Base-by-base conservation (phyloP, 2,329 filamentous ascomycete genomes). In the Aureobasidium pullulans region DNA sequence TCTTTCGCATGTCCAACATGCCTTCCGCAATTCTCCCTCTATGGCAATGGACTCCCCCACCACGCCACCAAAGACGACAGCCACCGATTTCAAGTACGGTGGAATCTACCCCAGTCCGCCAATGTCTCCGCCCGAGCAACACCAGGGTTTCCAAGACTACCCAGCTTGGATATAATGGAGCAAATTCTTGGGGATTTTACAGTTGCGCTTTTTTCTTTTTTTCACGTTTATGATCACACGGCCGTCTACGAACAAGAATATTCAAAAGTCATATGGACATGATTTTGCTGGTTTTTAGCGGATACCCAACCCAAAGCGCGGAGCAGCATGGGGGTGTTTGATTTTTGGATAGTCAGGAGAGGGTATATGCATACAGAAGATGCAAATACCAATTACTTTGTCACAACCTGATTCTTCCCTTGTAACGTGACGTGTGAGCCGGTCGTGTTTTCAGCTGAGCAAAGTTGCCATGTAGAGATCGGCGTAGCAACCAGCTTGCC, bases 41-140 rank as follows among this genome's bases (percentile, higher is more conserved):
- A 16, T 9, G 13, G 39, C 28, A 6, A 29, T 47, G 34, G 28
- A 37, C 7, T 53, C 37, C 7, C 32, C 58, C 40, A 37, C 13
- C 29, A 60, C 32, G 6, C 34, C 58, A 16, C 49, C 49, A 32
- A 60, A 56, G 49, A 56, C 42, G 36, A 72, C 31, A 46, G 44
- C 13, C 29, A 36, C 31, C 29, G 37, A 46, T 36, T 59, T 6
- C 47, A 50, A 44, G 28, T 48, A 44, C 19, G 23, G 37, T 31
- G 47, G 37, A 39, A 10, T 48, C 15, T 42, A 32, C 11, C 58
- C 52, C 7, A 61, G 37, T 39, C 44, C 52, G 37, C 59, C 59
- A 13, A 49, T 48, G 34, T 56, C 49, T 29, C 59, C 59, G 19
- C 59, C 52, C 42, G 49, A 61, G 48, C 49, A 60, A 34, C 40